Evolutionary conservation across 73 alveolate genomes (phyloP).

Genomic region (Symbiodinium pilosum): DNA sequence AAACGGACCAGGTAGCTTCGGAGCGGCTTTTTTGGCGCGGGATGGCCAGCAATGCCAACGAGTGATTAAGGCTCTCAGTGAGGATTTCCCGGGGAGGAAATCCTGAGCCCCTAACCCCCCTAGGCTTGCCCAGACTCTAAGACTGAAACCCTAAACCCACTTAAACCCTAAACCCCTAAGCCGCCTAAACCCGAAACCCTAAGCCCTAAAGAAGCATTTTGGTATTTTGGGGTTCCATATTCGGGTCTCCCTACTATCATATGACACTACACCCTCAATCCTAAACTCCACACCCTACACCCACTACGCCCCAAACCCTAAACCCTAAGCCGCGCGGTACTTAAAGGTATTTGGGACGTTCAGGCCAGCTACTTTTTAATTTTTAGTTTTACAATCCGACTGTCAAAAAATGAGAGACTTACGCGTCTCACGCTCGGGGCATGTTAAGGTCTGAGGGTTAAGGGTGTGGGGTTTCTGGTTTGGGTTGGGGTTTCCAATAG

Average conservation of each 20-base stretch:
- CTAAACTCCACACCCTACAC: background rate
- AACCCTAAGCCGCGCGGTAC: background rate
- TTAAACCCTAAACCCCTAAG: no score
- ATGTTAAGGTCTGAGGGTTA: background rate
- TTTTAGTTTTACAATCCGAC: no score
- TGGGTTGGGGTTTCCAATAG: background rate
- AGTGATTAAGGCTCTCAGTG: slow-evolving; percentile 26
- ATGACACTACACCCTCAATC: background rate
- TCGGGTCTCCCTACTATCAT: background rate
- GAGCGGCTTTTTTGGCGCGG: slow-evolving; percentile 37
- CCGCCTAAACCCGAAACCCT: no score
- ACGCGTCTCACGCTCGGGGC: no score
- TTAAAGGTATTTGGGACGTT: no score
- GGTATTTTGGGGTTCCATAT: background rate
- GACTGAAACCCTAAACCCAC: no score
- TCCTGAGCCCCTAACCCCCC: no score
- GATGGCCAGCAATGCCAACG: background rate
- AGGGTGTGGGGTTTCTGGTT: background rate
- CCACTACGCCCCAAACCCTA: background rate
- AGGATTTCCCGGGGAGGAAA: no score
- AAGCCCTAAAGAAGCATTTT: no score
- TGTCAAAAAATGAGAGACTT: no score
- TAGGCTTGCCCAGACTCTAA: no score
- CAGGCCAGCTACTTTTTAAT: no score
- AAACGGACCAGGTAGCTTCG: slow-evolving; percentile 70